These are phyloP conservation scores for Anthostomella pinea DNA, from an alignment of 2,329 filamentous ascomycete species.

Conservation along the genomic window DNA sequence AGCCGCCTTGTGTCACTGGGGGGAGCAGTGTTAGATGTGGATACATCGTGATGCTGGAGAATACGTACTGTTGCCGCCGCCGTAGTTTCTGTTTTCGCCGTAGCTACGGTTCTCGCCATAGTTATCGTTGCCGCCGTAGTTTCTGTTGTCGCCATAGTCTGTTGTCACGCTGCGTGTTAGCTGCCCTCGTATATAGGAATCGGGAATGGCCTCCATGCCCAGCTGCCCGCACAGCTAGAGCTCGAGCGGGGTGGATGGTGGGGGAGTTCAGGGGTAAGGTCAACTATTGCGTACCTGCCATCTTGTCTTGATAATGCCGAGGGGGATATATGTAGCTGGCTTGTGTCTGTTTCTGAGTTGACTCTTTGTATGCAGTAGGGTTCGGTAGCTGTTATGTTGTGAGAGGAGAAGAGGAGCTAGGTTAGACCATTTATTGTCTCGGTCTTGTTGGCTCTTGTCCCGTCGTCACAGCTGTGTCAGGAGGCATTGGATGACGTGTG, in stretches of 20 bases:
- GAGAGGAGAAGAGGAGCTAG: background rate
- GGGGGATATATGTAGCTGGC: background rate
- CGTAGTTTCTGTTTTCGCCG: constrained; percentile 3
- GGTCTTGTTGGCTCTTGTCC: too few relatives aligned
- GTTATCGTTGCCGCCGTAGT: constrained; percentile 25
- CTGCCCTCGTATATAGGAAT: background rate
- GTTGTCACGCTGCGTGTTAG: constrained; percentile 6
- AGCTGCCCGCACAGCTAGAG: constrained; percentile 7
- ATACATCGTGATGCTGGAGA: background rate
- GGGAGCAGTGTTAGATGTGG: constrained; percentile 2
- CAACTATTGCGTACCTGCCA: constrained; percentile 12
- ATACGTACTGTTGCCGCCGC: constrained; percentile 27
- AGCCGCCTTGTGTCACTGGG: constrained; percentile 30
- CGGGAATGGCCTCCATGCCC: background rate
- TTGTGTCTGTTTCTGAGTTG: background rate
- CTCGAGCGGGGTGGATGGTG: constrained; percentile 9
- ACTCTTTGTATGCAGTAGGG: background rate
- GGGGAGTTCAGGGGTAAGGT: constrained; percentile 3
- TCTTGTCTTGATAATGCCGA: constrained; percentile 16
- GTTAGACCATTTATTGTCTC: constrained; percentile 10
- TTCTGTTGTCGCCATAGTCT: constrained; percentile 11
- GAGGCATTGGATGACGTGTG: constrained; percentile 26
- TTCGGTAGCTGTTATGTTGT: constrained; percentile 2
- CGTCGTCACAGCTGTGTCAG: constrained; percentile 19
- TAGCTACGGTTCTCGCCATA: too few relatives aligned